A percentile compares a stretch with the other conserved stretches of the same genome.
Evolutionary conservation across 768 basidiomycete genomes (phyloP).

Genomic region (Pisolithus marmoratus): DNA sequence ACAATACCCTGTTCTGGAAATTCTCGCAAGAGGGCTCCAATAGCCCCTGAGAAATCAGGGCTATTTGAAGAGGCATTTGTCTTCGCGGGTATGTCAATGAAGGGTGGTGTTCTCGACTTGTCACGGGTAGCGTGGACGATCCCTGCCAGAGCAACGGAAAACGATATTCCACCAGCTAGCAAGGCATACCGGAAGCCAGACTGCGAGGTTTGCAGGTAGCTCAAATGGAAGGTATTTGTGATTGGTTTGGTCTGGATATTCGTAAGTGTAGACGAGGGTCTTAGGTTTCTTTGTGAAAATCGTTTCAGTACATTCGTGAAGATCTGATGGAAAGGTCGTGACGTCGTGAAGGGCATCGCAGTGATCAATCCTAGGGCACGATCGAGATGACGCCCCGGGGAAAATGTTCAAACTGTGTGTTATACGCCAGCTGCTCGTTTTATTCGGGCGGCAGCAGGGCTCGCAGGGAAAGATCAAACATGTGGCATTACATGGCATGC

Average conservation of each 20-base stretch:
- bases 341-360: conserved; percentile 7
- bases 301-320: conserved; percentile 1
- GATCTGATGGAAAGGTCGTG: conserved; percentile 2
- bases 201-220: background rate
- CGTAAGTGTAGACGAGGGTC: background rate
- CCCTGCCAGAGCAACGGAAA: conserved; percentile 3
- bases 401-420: background rate
- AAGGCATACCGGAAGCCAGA: conserved; percentile 1
- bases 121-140: background rate
- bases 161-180: conserved; percentile 5
- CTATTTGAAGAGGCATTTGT: background rate
- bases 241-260: background rate
- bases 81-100: background rate
- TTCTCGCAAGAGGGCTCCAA: conserved; percentile 38
- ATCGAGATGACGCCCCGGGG: background rate
- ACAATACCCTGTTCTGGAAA: conserved; percentile 41
- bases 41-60: conserved; percentile 37
- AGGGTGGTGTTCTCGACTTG: background rate
- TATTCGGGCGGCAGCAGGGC: background rate
- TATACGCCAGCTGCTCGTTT: background rate
- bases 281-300: background rate
- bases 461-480: background rate
- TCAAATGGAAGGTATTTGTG: background rate
- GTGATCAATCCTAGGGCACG: background rate
- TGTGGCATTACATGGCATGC: background rate